These are phyloP conservation scores for Neofusicoccum kwambonambiense DNA, from an alignment of 2,329 filamentous ascomycete species.

Conservation along the genomic window DNA sequence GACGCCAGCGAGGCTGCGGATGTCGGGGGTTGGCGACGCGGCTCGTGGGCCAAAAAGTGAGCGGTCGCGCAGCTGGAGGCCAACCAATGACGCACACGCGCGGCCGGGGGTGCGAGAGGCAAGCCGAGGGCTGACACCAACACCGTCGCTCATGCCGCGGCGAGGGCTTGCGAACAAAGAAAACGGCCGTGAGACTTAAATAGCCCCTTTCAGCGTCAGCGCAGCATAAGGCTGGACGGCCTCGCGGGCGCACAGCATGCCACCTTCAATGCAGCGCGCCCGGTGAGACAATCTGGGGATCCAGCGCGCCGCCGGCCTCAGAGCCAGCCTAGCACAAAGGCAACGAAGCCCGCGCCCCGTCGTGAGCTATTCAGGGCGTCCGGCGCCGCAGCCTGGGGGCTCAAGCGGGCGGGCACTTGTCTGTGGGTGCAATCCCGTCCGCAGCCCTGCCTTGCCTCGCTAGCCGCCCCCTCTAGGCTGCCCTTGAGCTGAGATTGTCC, in stretches of 20 bases:
- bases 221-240: constrained; percentile 1
- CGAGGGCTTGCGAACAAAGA: background rate
- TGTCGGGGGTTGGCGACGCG: constrained; percentile 6
- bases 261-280: background rate
- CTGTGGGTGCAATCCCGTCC: background rate
- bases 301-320: background rate
- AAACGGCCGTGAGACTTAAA: constrained; percentile 2
- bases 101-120: background rate
- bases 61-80: background rate
- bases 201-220: background rate
- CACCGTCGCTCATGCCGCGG: background rate
- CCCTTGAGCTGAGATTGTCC: background rate
- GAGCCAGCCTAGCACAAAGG: background rate
- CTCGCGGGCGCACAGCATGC: background rate
- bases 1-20: background rate
- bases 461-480: background rate
- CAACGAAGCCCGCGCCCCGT: background rate
- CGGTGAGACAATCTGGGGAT: constrained; percentile 9
- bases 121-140: background rate
- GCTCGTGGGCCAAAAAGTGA: constrained; percentile 3
- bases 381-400: too few species aligned
- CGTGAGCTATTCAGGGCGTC: too few species aligned
- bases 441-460: background rate
- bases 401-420: too few species aligned
- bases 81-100: constrained; percentile 12